Evolutionary conservation across 371 early-diverging fungal genomes (phyloP).

Genomic region (Syncephalastrum contaminatum): DNA sequence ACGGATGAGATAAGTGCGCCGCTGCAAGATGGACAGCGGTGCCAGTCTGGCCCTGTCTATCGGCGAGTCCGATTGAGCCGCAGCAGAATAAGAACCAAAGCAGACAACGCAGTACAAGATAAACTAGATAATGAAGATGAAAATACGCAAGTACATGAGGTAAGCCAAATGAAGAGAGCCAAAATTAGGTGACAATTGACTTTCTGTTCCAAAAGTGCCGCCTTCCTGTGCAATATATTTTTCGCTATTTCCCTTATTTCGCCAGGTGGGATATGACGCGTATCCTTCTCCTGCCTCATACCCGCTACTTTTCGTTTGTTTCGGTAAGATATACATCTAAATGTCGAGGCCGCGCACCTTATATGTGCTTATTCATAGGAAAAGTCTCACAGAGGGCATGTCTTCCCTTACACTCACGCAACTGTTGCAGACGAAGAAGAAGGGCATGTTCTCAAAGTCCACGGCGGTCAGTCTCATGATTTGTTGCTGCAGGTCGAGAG

Average conservation of each 20-base stretch:
- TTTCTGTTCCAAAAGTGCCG: slow-evolving; percentile 15
- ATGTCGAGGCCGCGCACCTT: not conserved
- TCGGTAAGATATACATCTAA: slow-evolving; percentile 26
- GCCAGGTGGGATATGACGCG: slow-evolving; percentile 60
- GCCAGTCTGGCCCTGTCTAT: too few species aligned
- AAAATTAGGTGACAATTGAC: not conserved
- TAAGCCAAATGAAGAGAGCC: slow-evolving; percentile 1
- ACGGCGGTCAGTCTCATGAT: slow-evolving; percentile 36
- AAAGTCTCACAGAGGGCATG: slow-evolving; percentile 32
- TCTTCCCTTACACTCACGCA: slow-evolving; percentile 45
- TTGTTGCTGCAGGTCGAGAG: slow-evolving; percentile 50
- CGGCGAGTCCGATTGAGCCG: too few species aligned
- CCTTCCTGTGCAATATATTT: slow-evolving; percentile 46
- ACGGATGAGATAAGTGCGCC: too few species aligned
- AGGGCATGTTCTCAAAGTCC: slow-evolving; percentile 44
- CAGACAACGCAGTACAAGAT: too few species aligned
- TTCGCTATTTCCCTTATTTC: slow-evolving; percentile 47
- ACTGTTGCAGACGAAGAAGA: slow-evolving; percentile 29
- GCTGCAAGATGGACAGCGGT: too few species aligned
- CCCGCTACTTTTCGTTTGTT: slow-evolving; percentile 53
- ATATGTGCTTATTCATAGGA: slow-evolving; percentile 21
- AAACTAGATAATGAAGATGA: too few species aligned
- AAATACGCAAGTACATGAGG: slow-evolving; percentile 48
- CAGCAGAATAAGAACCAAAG: too few species aligned
- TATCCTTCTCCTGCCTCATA: slow-evolving; percentile 50